These are phyloP conservation scores for Clavispora asparagi DNA, from an alignment of 805 yeast genomes.

Conservation along the genomic window DNA sequence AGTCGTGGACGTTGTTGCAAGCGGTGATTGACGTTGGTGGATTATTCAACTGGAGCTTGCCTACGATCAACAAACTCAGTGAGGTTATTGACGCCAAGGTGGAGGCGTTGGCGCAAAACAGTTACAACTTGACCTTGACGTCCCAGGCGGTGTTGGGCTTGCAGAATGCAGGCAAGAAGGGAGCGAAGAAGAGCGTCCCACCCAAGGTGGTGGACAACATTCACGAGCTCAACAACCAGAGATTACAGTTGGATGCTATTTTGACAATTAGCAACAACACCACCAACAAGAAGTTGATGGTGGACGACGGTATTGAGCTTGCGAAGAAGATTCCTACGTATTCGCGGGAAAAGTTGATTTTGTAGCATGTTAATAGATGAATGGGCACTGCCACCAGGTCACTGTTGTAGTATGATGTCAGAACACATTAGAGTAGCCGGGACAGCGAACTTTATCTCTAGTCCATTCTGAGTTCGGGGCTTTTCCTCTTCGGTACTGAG, in stretches of 20 bases:
- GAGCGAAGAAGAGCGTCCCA: slow-evolving; percentile 18
- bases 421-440: too few relatives aligned
- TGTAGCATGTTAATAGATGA: slow-evolving; percentile 15
- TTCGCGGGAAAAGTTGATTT: slow-evolving; percentile 45
- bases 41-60: slow-evolving; percentile 56
- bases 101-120: slow-evolving; percentile 36
- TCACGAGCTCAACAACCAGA: slow-evolving; percentile 24
- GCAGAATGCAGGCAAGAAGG: slow-evolving; percentile 19
- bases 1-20: slow-evolving; percentile 58
- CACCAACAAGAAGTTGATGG: slow-evolving; percentile 23
- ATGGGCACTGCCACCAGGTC: neutral
- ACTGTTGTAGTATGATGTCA: neutral
- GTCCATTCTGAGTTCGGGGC: too few relatives aligned
- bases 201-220: slow-evolving; percentile 18
- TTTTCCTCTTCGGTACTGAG: too few relatives aligned
- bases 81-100: slow-evolving; percentile 44
- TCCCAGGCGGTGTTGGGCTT: slow-evolving; percentile 36
- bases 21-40: slow-evolving; percentile 72
- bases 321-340: slow-evolving; percentile 49
- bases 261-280: slow-evolving; percentile 27
- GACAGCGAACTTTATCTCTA: too few relatives aligned
- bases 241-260: slow-evolving; percentile 29
- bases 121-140: slow-evolving; percentile 42
- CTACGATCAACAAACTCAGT: slow-evolving; percentile 43
- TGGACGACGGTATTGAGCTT: slow-evolving; percentile 21